These are phyloP conservation scores for Boletellus ananiceps DNA, from an alignment of 768 basidiomycete species.

Conservation along the genomic window DNA sequence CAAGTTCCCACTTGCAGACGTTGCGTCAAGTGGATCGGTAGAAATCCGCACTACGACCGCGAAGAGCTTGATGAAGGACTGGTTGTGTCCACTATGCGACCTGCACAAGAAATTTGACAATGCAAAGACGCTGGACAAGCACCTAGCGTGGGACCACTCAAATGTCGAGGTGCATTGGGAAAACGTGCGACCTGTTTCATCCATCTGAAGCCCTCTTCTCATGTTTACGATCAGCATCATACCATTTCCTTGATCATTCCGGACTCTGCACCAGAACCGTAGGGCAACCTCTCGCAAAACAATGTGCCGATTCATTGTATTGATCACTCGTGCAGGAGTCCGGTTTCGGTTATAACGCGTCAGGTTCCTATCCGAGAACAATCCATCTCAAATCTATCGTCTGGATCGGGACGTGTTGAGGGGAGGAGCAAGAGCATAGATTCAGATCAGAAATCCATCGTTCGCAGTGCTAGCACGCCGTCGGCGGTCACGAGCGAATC, in stretches of 20 bases:
- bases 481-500: conserved; percentile 9
- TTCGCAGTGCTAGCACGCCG: conserved; percentile 11
- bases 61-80: conserved; percentile 31
- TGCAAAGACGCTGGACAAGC: conserved; percentile 41
- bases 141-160: conserved; percentile 47
- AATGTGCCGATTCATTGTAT: neutral
- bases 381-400: conserved; percentile 5
- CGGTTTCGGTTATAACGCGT: conserved; percentile 1
- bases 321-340: conserved; percentile 3
- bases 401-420: neutral
- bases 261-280: conserved; percentile 9
- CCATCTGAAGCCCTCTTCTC: neutral
- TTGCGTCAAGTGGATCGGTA: conserved; percentile 6
- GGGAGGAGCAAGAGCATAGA: neutral
- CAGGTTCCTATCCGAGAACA: neutral
- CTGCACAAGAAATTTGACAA: conserved; percentile 41
- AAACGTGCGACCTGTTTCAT: conserved; percentile 16
- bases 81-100: conserved; percentile 54
- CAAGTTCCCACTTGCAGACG: conserved; percentile 9
- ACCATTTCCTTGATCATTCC: conserved; percentile 18
- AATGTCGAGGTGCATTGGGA: conserved; percentile 39
- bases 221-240: conserved; percentile 10
- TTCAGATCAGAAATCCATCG: conserved; percentile 2
- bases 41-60: conserved; percentile 7
- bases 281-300: neutral